Evolutionary conservation across 208 protist species (phyloP).

Genomic region (Trypanosoma lewisi): DNA sequence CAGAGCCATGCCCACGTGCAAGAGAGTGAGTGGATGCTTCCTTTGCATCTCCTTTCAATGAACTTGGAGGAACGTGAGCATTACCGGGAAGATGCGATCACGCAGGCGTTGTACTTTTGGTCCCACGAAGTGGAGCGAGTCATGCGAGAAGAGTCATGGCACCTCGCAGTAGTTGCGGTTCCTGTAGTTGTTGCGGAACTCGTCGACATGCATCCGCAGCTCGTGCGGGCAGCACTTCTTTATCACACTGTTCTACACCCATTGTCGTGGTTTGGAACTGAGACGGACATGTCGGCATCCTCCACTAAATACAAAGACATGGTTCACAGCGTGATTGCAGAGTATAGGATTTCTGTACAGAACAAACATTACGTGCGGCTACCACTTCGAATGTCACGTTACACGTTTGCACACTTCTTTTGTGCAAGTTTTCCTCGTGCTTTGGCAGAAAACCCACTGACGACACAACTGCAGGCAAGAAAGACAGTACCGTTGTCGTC

Average conservation of each 20-base stretch:
- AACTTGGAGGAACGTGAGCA: neutral
- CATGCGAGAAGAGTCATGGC: slow-evolving; percentile 31
- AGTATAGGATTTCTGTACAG: slow-evolving; percentile 24
- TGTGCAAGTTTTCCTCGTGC: slow-evolving; percentile 28
- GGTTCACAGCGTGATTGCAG: slow-evolving; percentile 15
- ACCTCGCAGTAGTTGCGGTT: slow-evolving; percentile 35
- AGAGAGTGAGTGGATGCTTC: slow-evolving; percentile 8
- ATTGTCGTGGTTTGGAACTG: slow-evolving; percentile 17
- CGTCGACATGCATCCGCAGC: slow-evolving; percentile 17
- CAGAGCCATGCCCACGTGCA: neutral
- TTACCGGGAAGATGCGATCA: slow-evolving; percentile 8
- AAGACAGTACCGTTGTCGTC: no score
- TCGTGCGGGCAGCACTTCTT: slow-evolving; percentile 33
- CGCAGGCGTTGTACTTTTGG: slow-evolving; percentile 20
- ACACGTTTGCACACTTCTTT: slow-evolving; percentile 43
- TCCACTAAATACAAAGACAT: slow-evolving; percentile 2
- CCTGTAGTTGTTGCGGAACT: slow-evolving; percentile 42
- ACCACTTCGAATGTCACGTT: slow-evolving; percentile 43
- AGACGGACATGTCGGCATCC: neutral
- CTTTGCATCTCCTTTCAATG: slow-evolving; percentile 20
- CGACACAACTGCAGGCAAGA: no score
- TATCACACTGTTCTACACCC: slow-evolving; percentile 38
- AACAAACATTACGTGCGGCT: slow-evolving; percentile 39
- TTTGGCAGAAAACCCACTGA: neutral
- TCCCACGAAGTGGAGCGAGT: slow-evolving; percentile 1